Conservation (phyloP, 768 basidiomycete species). For the Leccinum arenicola region DNA sequence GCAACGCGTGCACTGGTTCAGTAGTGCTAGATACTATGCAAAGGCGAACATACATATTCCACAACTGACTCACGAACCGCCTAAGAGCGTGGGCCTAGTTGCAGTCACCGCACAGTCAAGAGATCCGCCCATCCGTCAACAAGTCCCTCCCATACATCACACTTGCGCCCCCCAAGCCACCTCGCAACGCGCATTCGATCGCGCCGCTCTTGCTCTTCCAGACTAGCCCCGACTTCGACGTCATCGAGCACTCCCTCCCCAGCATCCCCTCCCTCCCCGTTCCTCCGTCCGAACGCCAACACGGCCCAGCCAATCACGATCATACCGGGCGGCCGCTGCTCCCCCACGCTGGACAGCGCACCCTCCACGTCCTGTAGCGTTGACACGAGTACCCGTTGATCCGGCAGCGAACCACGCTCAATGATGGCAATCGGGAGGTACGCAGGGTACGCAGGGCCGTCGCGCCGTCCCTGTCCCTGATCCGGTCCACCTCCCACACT, state of each 20-base stretch:
- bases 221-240: constrained; percentile 29
- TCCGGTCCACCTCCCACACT: no score
- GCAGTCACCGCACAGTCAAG: constrained; percentile 2
- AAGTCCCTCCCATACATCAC: constrained; percentile 68
- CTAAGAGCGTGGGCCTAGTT: no score
- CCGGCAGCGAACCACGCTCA: constrained; percentile 91
- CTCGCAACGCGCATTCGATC: constrained; percentile 43
- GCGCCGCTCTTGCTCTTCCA: constrained; percentile 9
- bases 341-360: constrained; percentile 72
- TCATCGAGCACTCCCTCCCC: constrained; percentile 75
- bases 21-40: no score
- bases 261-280: constrained; percentile 41
- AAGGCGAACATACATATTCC: no score
- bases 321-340: constrained; percentile 95
- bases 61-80: no score
- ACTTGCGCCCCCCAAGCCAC: constrained; percentile 60
- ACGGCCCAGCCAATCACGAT: constrained; percentile 93
- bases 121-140: constrained; percentile 39
- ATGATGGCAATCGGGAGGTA: constrained; percentile 87
- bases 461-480: constrained; percentile 35
- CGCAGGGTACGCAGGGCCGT: constrained; percentile 64
- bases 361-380: constrained; percentile 70
- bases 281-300: constrained; percentile 48
- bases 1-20: no score
- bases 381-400: constrained; percentile 81